phyloP scores from a whole-genome alignment of 495 filamentous ascomycete species.

The Penicillium waksmanii region DNA sequence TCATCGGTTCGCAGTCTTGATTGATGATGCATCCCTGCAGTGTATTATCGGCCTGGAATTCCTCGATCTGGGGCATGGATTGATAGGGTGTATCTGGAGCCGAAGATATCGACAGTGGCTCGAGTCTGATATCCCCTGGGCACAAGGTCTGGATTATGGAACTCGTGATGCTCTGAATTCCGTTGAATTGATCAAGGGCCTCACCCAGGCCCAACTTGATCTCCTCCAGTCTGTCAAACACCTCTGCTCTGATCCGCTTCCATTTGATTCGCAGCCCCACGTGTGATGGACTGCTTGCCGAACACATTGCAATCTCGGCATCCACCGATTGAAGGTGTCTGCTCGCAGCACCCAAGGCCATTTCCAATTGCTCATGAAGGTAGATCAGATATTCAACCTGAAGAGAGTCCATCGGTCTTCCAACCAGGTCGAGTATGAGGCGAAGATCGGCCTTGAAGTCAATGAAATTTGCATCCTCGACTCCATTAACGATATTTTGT shows the following conservation, averaged over 20 bases:
- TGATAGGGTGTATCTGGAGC: not conserved
- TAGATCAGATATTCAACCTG: not conserved
- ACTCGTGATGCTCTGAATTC: not conserved
- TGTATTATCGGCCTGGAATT: not conserved
- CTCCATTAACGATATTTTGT: not conserved
- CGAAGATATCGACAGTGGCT: not conserved
- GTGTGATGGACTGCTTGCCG: not conserved
- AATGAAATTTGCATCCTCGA: conserved; percentile 30
- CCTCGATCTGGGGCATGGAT: not conserved
- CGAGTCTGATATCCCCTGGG: not conserved
- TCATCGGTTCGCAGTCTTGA: not conserved
- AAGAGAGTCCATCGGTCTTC: conserved; percentile 1
- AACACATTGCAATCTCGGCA: not conserved
- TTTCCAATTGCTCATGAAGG: not conserved
- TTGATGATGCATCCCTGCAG: not conserved
- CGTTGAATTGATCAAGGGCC: not conserved
- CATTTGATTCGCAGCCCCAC: not conserved
- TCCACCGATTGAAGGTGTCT: not conserved
- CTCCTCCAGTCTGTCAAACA: not conserved
- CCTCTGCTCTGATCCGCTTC: not conserved
- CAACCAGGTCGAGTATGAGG: not conserved
- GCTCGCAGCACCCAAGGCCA: not conserved
- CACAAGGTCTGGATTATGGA: not conserved
- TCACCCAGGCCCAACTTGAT: not conserved
- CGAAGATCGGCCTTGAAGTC: not conserved